phyloP scores from a whole-genome alignment of 140 eudicot species.

The Oenanthe javanica region DNA sequence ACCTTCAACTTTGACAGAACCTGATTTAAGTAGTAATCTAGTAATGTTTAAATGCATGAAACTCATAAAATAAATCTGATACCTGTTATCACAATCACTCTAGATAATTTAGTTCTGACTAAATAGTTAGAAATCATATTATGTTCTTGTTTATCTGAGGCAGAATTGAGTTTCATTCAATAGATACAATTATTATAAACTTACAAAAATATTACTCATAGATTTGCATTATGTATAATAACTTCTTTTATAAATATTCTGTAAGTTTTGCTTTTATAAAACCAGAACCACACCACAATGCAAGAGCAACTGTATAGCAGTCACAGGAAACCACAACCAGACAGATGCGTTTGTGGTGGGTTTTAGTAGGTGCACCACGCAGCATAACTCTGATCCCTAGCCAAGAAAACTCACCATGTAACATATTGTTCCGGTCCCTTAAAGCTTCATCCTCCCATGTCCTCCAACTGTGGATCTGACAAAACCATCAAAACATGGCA shows the following conservation, averaged over 20 bases:
- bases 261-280: background rate
- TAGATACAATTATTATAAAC: background rate
- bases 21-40: background rate
- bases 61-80: background rate
- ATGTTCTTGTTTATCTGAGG: background rate
- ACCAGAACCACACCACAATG: background rate
- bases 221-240: background rate
- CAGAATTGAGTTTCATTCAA: too few relatives aligned
- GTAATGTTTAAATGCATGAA: background rate
- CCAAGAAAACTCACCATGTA: constrained; percentile 49
- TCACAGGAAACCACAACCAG: background rate
- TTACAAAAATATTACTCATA: too few relatives aligned
- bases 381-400: background rate
- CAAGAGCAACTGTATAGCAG: background rate
- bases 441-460: constrained; percentile 97
- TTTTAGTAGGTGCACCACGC: background rate
- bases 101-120: background rate
- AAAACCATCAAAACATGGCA: background rate
- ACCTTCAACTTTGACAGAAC: background rate
- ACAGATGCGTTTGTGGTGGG: background rate
- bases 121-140: too few relatives aligned
- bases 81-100: background rate
- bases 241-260: background rate
- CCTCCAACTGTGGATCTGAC: constrained; percentile 66
- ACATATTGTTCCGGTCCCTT: constrained; percentile 61